phyloP scores from a whole-genome alignment of 495 filamentous ascomycete species.

The Penicillium antarcticum region DNA sequence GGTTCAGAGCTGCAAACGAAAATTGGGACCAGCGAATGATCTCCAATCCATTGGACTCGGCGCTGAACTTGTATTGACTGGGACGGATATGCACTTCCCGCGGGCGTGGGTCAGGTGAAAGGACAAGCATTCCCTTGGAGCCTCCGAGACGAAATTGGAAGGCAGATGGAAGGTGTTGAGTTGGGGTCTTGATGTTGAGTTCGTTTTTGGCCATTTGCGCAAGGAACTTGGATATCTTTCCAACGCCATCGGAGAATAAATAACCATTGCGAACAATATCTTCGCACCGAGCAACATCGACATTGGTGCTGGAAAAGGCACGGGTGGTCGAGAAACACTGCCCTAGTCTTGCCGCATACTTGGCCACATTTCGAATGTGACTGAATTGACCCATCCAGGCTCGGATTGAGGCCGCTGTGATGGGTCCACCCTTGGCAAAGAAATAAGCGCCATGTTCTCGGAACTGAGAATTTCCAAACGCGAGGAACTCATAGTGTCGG shows the following conservation, averaged over 20 bases:
- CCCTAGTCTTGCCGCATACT: conserved; percentile 81
- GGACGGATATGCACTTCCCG: conserved; percentile 71
- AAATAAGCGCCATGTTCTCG: conserved; percentile 92
- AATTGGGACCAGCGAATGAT: conserved; percentile 78
- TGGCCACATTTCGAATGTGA: conserved; percentile 74
- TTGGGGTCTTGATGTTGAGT: conserved; percentile 49
- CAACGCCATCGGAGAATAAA: conserved; percentile 89
- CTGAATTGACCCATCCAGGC: conserved; percentile 85
- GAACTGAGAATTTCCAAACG: conserved; percentile 94
- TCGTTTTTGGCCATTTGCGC: conserved; percentile 66
- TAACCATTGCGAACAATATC: conserved; percentile 66
- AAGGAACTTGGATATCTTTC: conserved; percentile 80
- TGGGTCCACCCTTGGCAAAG: conserved; percentile 58
- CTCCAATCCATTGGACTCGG: conserved; percentile 68
- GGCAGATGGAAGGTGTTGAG: conserved; percentile 62
- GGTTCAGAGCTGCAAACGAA: conserved; percentile 74
- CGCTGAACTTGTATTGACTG: conserved; percentile 86
- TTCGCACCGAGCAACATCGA: conserved; percentile 41
- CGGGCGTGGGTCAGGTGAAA: conserved; percentile 57
- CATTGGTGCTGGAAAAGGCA: conserved; percentile 49
- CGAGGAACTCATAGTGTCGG: conserved; percentile 83
- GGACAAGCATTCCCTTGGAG: conserved; percentile 81
- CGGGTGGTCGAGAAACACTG: conserved; percentile 95
- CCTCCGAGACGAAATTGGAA: conserved; percentile 92
- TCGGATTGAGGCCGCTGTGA: conserved; percentile 74